Conservation (phyloP, 345 rosid genomes). For the Carallia brachiata region DNA sequence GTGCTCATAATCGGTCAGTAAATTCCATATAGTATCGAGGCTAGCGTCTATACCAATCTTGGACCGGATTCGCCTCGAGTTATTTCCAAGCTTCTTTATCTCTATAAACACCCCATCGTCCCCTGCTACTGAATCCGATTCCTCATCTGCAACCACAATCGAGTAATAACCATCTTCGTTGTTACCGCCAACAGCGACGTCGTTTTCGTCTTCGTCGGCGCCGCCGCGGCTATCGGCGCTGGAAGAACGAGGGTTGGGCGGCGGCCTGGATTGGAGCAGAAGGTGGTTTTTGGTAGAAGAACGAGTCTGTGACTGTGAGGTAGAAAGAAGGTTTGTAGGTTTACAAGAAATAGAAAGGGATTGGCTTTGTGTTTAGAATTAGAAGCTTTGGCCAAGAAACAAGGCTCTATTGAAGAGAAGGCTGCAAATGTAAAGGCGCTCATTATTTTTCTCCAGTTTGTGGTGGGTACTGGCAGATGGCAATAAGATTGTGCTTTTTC, state of each 20-base stretch:
- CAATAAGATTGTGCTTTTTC: no score
- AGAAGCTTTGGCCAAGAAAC: conserved; percentile 10
- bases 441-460: conserved; percentile 30
- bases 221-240: conserved; percentile 24
- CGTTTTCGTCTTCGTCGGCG: conserved; percentile 17
- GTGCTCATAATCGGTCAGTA: conserved; percentile 78
- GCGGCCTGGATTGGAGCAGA: conserved; percentile 19
- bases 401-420: conserved; percentile 23
- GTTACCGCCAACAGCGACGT: conserved; percentile 23
- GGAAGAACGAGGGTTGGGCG: conserved; percentile 22
- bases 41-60: conserved; percentile 62
- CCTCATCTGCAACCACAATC: conserved; percentile 31
- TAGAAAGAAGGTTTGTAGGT: conserved; percentile 8
- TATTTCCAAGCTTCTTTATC: conserved; percentile 56
- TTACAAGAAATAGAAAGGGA: conserved; percentile 3
- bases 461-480: no score
- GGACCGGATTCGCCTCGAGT: conserved; percentile 69
- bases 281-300: conserved; percentile 3
- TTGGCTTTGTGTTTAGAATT: conserved; percentile 16
- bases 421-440: conserved; percentile 32
- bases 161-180: conserved; percentile 18
- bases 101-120: conserved; percentile 58
- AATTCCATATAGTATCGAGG: conserved; percentile 69
- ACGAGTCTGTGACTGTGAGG: conserved; percentile 2
- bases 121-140: conserved; percentile 22